phyloP scores from a whole-genome alignment of 805 yeast genomes.

The Dipodascus geniculatus region DNA sequence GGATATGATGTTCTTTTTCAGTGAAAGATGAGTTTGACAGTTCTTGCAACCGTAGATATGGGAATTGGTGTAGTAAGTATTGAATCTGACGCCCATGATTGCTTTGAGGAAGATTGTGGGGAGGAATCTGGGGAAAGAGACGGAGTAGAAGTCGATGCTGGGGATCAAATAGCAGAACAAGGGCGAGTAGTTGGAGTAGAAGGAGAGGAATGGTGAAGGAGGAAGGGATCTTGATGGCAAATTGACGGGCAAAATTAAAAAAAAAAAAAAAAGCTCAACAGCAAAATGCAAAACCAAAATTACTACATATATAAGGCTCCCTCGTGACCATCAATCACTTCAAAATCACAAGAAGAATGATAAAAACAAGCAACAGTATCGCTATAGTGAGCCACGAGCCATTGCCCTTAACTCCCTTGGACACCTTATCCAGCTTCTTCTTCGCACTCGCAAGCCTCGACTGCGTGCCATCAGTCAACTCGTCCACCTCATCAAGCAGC shows the following conservation, averaged over 20 bases:
- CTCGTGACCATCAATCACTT: conserved; percentile 8
- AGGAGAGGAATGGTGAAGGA: neutral
- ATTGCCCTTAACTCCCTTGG: conserved; percentile 28
- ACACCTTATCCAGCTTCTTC: conserved; percentile 25
- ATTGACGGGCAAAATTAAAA: neutral
- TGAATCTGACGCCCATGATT: conserved; percentile 38
- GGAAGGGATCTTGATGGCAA: neutral
- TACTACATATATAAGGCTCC: neutral
- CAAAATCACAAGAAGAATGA: conserved; percentile 25
- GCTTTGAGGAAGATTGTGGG: neutral
- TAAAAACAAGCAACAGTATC: conserved; percentile 23
- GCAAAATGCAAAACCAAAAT: neutral
- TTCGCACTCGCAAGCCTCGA: conserved; percentile 25
- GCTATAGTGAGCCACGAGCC: conserved; percentile 26
- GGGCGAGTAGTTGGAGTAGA: neutral
- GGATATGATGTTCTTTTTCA: conserved; percentile 27
- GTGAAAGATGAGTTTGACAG: conserved; percentile 33
- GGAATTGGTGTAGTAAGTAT: conserved; percentile 27
- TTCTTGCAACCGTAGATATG: conserved; percentile 28
- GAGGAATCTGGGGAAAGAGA: neutral
- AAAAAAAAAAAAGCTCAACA: neutral
- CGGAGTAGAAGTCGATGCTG: neutral
- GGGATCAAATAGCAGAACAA: neutral
- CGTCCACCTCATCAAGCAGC: conserved; percentile 28
- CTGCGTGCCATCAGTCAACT: conserved; percentile 26